Evolutionary conservation across 1,284 basidiomycete genomes (phyloP), one percentile per base, ranked within the genome.

Genomic region (Phylloboletellus chloephorus): DNA sequence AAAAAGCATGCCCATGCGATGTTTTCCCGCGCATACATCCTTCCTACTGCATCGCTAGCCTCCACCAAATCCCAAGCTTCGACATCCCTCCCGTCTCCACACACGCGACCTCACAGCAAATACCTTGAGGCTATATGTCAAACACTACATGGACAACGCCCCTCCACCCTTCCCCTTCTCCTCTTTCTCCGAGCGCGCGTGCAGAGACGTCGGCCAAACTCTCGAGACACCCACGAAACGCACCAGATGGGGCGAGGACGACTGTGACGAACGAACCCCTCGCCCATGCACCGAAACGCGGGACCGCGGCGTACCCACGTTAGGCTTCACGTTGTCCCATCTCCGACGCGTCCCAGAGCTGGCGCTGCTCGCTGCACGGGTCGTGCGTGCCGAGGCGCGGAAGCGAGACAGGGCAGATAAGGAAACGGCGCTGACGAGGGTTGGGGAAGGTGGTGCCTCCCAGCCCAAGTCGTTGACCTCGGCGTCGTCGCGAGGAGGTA

Each of bases 321-420:
- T 65, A 31, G 80, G 82, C 2, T 85, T 82, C 52, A 80, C 83
- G 0, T 58, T 87, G 5, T 84, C 83, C 0, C 78, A 84, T 52
- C 68, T 88, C 2, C 75, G 83, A 7, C 79, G 84, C 29, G 79
- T 88, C 0, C 82, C 84, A 5, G 81, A 82, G 49, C 66, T 88
- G 4, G 66, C 72, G 0, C 64, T 75, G 10, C 69, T 88, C 39
- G 81, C 82, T 2, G 64, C 66, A 12, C 68, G 77, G 9, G 75
- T 85, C 1, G 78, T 82, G 10, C 63, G 72, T 42, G 73, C 78
- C 3, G 79, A 83, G 41, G 61, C 62, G 6, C 75, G 70, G 48
- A 67, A 74, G 21, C 68, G 74, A 28, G 60, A 64, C 9, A 67
- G 69, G 28, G 72, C 71, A 13, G 69, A 70, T 25, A 70, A 69